phyloP scores from a whole-genome alignment of 129 eudicot species.

The Gnaphalium uliginosum region DNA sequence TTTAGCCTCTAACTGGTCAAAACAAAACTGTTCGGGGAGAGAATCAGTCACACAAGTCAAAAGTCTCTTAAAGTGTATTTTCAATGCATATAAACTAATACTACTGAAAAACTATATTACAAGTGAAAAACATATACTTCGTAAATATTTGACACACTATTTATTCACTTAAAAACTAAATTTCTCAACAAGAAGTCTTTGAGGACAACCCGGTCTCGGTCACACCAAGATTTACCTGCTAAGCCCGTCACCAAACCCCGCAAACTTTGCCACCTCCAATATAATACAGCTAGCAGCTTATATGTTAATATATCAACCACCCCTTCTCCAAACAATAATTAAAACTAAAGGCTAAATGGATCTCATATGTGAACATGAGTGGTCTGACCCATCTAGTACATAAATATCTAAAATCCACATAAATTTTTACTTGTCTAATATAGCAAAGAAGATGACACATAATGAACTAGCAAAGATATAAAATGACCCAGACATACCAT shows the following conservation, averaged over 20 bases:
- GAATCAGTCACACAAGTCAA: not conserved
- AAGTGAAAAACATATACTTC: not conserved
- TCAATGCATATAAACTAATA: not conserved
- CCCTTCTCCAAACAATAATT: not conserved
- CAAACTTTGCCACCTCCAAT: not conserved
- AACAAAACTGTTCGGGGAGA: not conserved
- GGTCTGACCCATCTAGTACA: not conserved
- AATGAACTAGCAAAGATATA: slow-evolving; percentile 6
- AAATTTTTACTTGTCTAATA: not conserved
- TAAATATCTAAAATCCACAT: not conserved
- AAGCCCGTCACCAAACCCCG: not conserved
- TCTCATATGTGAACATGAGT: slow-evolving; percentile 2
- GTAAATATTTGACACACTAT: not conserved
- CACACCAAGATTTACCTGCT: not conserved
- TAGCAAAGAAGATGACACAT: not conserved
- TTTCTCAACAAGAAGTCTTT: not conserved
- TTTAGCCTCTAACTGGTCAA: not conserved
- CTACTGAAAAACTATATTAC: not conserved
- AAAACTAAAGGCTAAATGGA: slow-evolving; percentile 10
- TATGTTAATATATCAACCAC: not conserved
- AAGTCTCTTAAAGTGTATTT: not conserved
- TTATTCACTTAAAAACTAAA: not conserved
- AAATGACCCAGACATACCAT: slow-evolving; percentile 53
- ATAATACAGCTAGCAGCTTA: slow-evolving; percentile 14
- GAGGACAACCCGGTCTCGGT: not conserved